Evolutionary conservation across 192 early-diverging fungal genomes (phyloP).

Genomic region (Umbelopsis sp.): DNA sequence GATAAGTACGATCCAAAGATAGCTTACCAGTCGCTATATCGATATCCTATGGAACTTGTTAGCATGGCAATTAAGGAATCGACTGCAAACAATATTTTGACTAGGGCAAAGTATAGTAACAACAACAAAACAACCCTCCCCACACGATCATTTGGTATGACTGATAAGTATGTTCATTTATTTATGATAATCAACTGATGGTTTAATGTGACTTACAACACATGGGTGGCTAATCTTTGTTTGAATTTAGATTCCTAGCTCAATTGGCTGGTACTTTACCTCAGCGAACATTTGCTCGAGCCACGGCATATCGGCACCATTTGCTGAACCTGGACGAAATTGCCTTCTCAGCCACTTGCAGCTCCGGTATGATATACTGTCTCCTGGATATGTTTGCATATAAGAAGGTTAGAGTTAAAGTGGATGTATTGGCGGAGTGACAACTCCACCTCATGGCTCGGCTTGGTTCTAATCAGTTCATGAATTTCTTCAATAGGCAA

Average conservation of each 20-base stretch:
- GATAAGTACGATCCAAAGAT: not conserved
- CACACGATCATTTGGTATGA: conserved; percentile 2
- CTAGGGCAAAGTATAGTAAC: not conserved
- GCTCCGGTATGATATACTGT: conserved; percentile 12
- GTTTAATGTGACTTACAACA: not conserved
- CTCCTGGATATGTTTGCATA: conserved; percentile 6
- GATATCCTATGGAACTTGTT: conserved; percentile 1
- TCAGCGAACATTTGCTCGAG: not conserved
- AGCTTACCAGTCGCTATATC: conserved; percentile 3
- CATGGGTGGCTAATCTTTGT: not conserved
- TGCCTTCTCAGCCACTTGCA: not conserved
- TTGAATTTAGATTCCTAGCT: not conserved
- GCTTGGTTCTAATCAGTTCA: too few relatives aligned
- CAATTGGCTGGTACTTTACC: not conserved
- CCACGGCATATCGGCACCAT: not conserved
- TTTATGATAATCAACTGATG: not conserved
- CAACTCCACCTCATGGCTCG: not conserved
- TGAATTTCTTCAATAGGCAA: not conserved
- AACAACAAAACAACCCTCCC: not conserved
- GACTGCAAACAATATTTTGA: not conserved
- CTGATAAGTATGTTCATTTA: not conserved
- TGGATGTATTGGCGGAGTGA: not conserved
- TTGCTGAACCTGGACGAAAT: not conserved
- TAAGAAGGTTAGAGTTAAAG: conserved; percentile 1
- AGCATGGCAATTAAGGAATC: not conserved